Base-by-base conservation (phyloP, 176 grass and related monocot species). In the Aegilops bicornis region DNA sequence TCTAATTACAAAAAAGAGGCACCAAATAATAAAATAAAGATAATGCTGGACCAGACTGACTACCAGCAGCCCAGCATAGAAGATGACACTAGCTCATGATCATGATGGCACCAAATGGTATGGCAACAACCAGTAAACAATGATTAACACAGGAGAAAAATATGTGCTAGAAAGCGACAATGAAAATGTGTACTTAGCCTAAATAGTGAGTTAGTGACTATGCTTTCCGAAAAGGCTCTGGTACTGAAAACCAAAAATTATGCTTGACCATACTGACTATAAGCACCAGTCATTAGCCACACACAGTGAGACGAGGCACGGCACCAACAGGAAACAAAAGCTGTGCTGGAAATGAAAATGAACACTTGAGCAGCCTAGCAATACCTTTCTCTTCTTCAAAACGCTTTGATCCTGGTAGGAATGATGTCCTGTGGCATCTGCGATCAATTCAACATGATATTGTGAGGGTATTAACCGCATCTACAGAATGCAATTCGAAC, bases 341-440 rank as follows among this genome's bases (percentile, higher is more conserved):
- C 10, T 75, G 61, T 83, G 73, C 31, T 17, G 19, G 40, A 86
- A 30, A 69, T 36, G 22, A 62, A 70, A 70, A 84, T 80, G 2
- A 76, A 84, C n/a, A 43, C 6, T 4, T 85, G 27, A 20, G 74
- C 60, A 81, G 29, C 63, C 29, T 60, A 80, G 32, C 61, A 89
- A 23, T 80, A 98, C 97, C 97, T 98, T 96, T 82, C 92, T 98
- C 88, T 89, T 98, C 83, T 94, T 96, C 73, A 59, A 23, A 61
- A 68, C 73, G 80, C 69, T 89, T 90, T 83, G 82, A 54, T 68
- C 91, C 45, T 83, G 69, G 64, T 66, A 81, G 78, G 86, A 94
- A 32, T 84, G 39, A 72, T 29, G 30, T 16, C 50, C 78, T 52
- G 59, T 60, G 27, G 60, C 62, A 67, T 87, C 78, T 94, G 70